Base-by-base conservation (phyloP, 768 basidiomycete genomes). In the Suillus occidentalis region DNA sequence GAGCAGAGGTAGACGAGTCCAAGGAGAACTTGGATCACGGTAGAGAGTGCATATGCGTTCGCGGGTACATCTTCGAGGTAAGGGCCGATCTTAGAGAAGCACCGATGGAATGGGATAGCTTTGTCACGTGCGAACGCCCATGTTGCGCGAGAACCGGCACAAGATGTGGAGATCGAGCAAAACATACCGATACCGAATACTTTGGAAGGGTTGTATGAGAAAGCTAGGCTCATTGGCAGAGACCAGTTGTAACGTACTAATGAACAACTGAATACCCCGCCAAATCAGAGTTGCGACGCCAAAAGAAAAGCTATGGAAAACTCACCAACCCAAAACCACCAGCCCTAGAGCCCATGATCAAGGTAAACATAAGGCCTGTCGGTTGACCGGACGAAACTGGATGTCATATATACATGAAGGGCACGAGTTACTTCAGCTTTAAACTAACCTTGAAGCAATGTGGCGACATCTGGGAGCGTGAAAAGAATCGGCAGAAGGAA, bases 111-210 rank as follows among this genome's bases (percentile, higher is more conserved):
- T 2, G 88, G 89, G 49, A 90, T 85, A 1, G 85, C 89, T 65
- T 82, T 82, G 75, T 90, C 89, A 3, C 89, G 82, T 0, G 88
- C 85, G 72, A 90, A 90, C 55, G 85, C 85, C 89, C 88, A 90
- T 3, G 88, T 89, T 37, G 86, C 84, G 20, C 89, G 84, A 14
- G 88, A 89, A 43, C 88, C 85, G 10, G 87, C 88, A 61, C 86
- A 88, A 47, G 84, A 84, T 66, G 87, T 86, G 20, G 89, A 89
- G 63, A 89, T 85, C 45, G 85, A 82, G 62, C 88, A 89, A 75
- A 89, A 89, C 66, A 87, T 75, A 10, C 81, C 81, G 58, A 84
- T 76, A 12, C 82, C 84, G 61, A 87, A 85, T 67, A 89, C 87
- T 79, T 58, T 18, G 62, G 59, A n/a, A 64, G 61, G 61, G 61